A percentile compares a stretch with the other conserved stretches of the same genome.
These are phyloP conservation scores for Fraxinus quadrangulata DNA, from an alignment of 257 asterid species.

Conservation along the genomic window DNA sequence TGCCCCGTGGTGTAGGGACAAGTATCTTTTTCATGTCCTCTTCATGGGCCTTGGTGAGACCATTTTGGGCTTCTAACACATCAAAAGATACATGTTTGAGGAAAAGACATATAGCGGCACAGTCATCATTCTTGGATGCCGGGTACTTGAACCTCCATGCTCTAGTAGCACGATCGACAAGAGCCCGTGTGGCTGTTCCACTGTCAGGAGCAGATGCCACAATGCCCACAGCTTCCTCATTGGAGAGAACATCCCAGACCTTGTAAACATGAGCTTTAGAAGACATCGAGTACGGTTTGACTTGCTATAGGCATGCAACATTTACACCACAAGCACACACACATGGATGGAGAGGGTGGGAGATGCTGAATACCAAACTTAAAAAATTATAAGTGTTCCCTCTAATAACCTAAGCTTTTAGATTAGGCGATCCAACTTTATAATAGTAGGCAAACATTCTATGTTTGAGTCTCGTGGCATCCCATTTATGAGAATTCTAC, in stretches of 20 bases:
- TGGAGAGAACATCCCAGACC: slow-evolving; percentile 99
- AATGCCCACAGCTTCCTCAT: slow-evolving; percentile 86
- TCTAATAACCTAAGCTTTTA: neutral
- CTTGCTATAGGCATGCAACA: neutral
- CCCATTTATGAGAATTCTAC: neutral
- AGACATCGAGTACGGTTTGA: neutral
- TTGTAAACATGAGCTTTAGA: slow-evolving; percentile 22
- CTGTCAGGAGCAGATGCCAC: slow-evolving; percentile 87
- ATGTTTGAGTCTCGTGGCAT: neutral
- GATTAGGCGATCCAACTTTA: neutral
- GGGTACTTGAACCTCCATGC: slow-evolving; percentile 99
- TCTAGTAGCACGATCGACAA: slow-evolving; percentile 85
- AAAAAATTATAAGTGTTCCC: too few species aligned
- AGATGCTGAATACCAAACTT: neutral
- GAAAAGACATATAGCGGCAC: slow-evolving; percentile 89
- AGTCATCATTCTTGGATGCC: slow-evolving; percentile 90
- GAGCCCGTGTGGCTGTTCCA: slow-evolving; percentile 84
- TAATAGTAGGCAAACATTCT: too few species aligned
- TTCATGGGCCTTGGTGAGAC: slow-evolving; percentile 24
- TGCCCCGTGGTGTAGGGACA: neutral
- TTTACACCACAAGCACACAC: neutral
- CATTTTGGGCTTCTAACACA: slow-evolving; percentile 28
- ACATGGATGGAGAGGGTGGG: neutral
- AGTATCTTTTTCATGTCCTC: slow-evolving; percentile 5
- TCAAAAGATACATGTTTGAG: slow-evolving; percentile 40